Evolutionary conservation across 2,329 filamentous ascomycete genomes (phyloP), one percentile per base, ranked within the genome.

Genomic region (Sordariomycetes sp.): DNA sequence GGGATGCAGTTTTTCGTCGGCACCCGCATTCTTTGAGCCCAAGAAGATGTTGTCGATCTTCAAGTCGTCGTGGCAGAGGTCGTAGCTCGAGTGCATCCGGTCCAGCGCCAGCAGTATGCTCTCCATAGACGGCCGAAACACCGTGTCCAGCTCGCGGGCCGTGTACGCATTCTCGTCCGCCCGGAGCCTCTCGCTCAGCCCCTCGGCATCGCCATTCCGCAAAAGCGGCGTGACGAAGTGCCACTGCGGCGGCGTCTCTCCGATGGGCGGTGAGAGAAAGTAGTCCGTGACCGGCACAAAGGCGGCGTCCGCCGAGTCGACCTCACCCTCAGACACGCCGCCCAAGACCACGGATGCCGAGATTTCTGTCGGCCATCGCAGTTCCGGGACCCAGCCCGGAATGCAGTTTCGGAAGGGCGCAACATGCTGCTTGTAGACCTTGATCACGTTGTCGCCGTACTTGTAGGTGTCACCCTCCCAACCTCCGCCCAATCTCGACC

Each of bases 401-500:
- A 57, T 34, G 33, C 54, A 57, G 38, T 57, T 55, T 26, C 54
- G 44, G 31, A 55, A 46, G 7, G 54, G 54, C 11, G 44, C 48
- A 16, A 39, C 42, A 2, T 24, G 23, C 15, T 44, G 35, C 18
- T 45, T 42, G 38, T 50, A 57, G 14, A 48, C 42, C 34, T 57
- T 57, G 32, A 57, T 46, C 27, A 54, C 51, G 3, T 46, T 43
- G 30, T 39, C 33, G 23, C 47, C 44, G 37, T 49, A 50, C 6
- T 38, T 39, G 36, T 51, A 57, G 0, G 45, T 41, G 11, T 54
- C 52, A 10, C 53, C 54, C 14, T 57, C 53, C 11, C 42, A 50
- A 3, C 53, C 53, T 3, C 40, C 39, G 3, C 50, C 52, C 8
- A 57, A 35, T 2, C 26, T 40, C 36, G 43, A 43, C 54, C 53